These are phyloP conservation scores for Globisporangium parvum DNA, from an alignment of 352 stramenopile species.

Conservation along the genomic window DNA sequence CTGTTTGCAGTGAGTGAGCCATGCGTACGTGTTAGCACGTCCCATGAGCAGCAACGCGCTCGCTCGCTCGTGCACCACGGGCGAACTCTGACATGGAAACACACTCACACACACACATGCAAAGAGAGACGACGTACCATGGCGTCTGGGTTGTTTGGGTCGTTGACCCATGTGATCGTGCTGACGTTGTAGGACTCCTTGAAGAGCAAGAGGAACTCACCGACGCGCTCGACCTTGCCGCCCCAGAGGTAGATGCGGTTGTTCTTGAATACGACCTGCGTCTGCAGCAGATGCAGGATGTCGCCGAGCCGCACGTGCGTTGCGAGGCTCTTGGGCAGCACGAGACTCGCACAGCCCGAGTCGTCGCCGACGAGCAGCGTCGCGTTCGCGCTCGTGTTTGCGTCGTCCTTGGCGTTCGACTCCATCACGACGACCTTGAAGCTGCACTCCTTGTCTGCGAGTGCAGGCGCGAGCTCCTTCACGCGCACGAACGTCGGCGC, in stretches of 20 bases:
- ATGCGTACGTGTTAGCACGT: not conserved
- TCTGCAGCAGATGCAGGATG: constrained; percentile 58
- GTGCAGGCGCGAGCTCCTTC: constrained; percentile 62
- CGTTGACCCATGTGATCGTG: constrained; percentile 78
- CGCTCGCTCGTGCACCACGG: too few species aligned
- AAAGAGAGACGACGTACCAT: constrained; percentile 25
- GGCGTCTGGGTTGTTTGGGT: constrained; percentile 60
- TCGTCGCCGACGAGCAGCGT: constrained; percentile 83
- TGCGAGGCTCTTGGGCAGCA: constrained; percentile 67
- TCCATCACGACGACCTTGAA: constrained; percentile 82
- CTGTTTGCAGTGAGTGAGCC: constrained; percentile 15
- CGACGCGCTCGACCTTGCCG: constrained; percentile 76
- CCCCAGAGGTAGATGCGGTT: constrained; percentile 74
- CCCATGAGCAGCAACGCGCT: too few species aligned
- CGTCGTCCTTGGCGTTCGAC: constrained; percentile 76
- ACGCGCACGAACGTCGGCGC: constrained; percentile 41
- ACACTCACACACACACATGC: not conserved
- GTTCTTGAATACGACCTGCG: constrained; percentile 77
- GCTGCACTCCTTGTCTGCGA: constrained; percentile 57
- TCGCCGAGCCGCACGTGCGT: constrained; percentile 67
- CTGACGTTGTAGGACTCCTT: constrained; percentile 82
- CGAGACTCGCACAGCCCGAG: constrained; percentile 69
- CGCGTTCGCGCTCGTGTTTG: constrained; percentile 64
- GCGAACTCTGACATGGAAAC: not conserved
- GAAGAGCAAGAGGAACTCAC: constrained; percentile 83